Evolutionary conservation across 2,329 filamentous ascomycete species (phyloP), one percentile per base, ranked within the genome.

Genomic region (Aureobasidium sp.): DNA sequence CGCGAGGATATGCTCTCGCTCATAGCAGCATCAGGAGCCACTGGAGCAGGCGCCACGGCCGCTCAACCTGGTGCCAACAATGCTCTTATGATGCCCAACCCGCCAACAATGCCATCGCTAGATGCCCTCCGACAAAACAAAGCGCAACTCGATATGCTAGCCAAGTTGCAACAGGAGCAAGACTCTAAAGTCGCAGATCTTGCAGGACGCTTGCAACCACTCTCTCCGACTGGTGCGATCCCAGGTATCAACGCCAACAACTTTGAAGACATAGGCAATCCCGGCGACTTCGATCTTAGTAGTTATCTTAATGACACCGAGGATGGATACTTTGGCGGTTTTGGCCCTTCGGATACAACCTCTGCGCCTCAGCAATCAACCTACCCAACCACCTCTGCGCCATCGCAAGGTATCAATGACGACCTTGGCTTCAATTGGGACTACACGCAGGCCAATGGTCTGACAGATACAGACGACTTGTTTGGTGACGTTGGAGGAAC

Each of bases 141-240:
- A 64, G 80, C 87, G 15, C 89, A 96, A 65, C 83, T 97, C 32
- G 89, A 94, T 57, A 82, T 88, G 34, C 80, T 97, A 2, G 85
- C 90, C 65, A 87, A 87, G 47, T 79, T 96, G 69, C 90, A 95
- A 70, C 84, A 85, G 27, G 86, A 93, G 64, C 91, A 96, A 69
- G 86, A 88, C 64, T 82, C 82, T 52, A 88, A 89, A 53, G 88
- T 97, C 1, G 84, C 89, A 64, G 85, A 89, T 63, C 79, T 97
- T 10, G 86, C 86, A 57, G 86, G 84, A 61, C 78, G 91, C 17
- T 81, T 97, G 8, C 87, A 89, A 7, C 91, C 91, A 0, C 80
- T 96, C 13, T 92, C 87, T 69, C 91, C 91, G 0, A 89, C 85
- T 0, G 91, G 90, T 5, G 82, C 84, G 17, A 89, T 96, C 39